Evolutionary conservation across 352 stramenopile species (phyloP).

Genomic region (Pythium diclinum): DNA sequence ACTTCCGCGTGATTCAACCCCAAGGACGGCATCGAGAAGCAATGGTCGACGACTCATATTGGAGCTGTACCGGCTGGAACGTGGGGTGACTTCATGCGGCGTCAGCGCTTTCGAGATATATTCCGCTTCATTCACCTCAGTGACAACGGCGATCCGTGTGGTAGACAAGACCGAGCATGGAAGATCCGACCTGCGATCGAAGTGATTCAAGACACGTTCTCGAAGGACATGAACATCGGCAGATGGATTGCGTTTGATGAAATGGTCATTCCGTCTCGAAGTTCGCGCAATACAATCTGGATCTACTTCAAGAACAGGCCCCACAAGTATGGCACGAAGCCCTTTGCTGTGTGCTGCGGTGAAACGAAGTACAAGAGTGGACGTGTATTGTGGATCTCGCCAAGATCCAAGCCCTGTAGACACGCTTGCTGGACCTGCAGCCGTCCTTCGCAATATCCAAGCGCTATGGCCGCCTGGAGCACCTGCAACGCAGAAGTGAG

Average conservation of each 20-base stretch:
- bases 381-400: conserved; percentile 1
- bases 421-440: not conserved
- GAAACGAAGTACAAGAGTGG: not conserved
- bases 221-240: not conserved
- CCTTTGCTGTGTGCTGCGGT: not conserved
- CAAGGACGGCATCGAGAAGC: not conserved
- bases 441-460: conserved; percentile 2
- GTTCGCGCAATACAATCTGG: not conserved
- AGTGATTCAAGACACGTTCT: not conserved
- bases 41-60: not conserved
- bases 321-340: conserved; percentile 4
- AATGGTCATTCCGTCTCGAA: not conserved
- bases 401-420: not conserved
- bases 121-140: not conserved
- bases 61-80: not conserved
- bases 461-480: not conserved
- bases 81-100: not conserved
- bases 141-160: not conserved
- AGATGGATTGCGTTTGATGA: not conserved
- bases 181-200: not conserved
- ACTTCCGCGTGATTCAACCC: not conserved
- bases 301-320: conserved; percentile 4
- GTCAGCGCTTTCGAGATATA: not conserved
- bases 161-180: not conserved
- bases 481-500: not conserved